Conservation (phyloP, 352 stramenopile species). For the Phytopythium helicoides region DNA sequence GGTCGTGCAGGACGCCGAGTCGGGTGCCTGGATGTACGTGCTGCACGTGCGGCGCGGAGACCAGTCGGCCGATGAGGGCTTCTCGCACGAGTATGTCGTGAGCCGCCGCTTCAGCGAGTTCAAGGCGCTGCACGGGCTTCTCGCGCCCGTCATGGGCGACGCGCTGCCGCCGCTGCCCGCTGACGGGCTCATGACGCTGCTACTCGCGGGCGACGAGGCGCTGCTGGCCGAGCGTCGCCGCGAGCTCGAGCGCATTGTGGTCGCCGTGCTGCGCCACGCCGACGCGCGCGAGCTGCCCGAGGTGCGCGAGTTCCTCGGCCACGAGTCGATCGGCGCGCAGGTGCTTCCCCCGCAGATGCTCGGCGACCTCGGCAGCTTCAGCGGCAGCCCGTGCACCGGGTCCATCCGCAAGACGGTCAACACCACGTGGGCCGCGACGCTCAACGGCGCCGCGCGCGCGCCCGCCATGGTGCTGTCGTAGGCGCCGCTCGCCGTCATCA, state of each 20-base stretch:
- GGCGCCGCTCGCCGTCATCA: neutral
- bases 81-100: slow-evolving; percentile 65
- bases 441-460: slow-evolving; percentile 17
- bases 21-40: slow-evolving; percentile 68
- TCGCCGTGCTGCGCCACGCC: slow-evolving; percentile 54
- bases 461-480: slow-evolving; percentile 4
- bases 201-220: slow-evolving; percentile 68
- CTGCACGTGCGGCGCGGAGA: slow-evolving; percentile 58
- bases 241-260: slow-evolving; percentile 48
- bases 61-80: slow-evolving; percentile 30
- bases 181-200: slow-evolving; percentile 73
- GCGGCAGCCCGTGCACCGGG: slow-evolving; percentile 41
- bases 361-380: slow-evolving; percentile 16
- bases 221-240: slow-evolving; percentile 61
- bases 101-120: slow-evolving; percentile 74
- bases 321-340: slow-evolving; percentile 47
- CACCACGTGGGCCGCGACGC: slow-evolving; percentile 46
- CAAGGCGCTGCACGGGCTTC: slow-evolving; percentile 61
- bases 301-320: slow-evolving; percentile 62
- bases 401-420: slow-evolving; percentile 77
- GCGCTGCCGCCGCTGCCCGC: slow-evolving; percentile 54
- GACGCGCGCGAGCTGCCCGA: slow-evolving; percentile 65
- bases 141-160: slow-evolving; percentile 57
- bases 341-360: slow-evolving; percentile 34
- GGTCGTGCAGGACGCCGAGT: slow-evolving; percentile 64